Base-by-base conservation (phyloP, 139 green algal species). In the Yamagishiella unicocca region DNA sequence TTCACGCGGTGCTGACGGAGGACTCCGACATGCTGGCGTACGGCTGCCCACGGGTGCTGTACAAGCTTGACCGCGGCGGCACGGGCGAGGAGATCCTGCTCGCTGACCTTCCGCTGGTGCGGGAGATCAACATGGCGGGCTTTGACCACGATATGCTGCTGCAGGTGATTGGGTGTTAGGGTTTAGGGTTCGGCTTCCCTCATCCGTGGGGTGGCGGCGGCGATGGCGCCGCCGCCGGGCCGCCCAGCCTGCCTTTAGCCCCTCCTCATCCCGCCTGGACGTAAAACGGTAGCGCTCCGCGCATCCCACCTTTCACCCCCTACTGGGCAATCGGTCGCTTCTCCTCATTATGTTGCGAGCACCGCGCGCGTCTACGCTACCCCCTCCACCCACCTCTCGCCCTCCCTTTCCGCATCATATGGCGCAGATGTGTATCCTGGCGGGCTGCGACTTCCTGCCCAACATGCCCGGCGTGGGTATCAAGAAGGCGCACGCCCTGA, bases 21-120 rank as follows among this genome's bases (percentile, higher is more conserved):
- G 98, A 99, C 92, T 97, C 92, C 7, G 98, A 99, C 90, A 86
- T 99, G 82, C 88, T 99, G 37, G 92, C 95, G 1, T 99, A 99
- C 81, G 97, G 95, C 55, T 99, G 97, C 83, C 95, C 94, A 0
- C 90, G 54, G 74, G 96, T 98, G 37, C 77, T 99, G 45, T 99
- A 96, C 93, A 99, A 99, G 80, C 94, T 99, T 90, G 97, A 99
- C 91, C 95, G 95, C 55, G 35, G 27, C 1, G 98, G 98, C 0
- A 87, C 96, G 38, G 95, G 93, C 0, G 90, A 98, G 90, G 93
- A 98, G 90, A 84, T 98, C 19, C 38, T 42, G 40, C 58, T 96
- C 55, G 85, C 40, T 10, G 91, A 98, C 83, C 86, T 99, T 45
- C 81, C 88, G 90, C 82, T 87, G 88, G 66, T 90, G 92, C 67